Conservation (phyloP, 805 yeast genomes). For the Ogataea chonburiensis region DNA sequence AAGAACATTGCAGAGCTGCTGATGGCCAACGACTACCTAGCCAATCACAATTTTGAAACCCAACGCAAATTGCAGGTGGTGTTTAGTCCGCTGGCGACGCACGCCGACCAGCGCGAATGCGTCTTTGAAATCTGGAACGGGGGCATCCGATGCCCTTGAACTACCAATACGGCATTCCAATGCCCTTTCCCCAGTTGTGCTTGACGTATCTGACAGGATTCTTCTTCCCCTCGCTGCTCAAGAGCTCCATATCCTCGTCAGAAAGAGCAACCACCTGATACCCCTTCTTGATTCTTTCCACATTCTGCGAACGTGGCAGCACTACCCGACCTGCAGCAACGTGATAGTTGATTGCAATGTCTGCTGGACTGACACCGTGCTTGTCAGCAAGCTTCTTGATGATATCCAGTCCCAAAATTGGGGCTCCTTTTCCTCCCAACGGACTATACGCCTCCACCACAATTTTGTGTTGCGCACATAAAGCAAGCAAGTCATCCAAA, state of each 20-base stretch:
- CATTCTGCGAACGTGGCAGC: constrained; percentile 70
- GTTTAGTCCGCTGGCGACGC: constrained; percentile 29
- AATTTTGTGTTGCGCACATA: constrained; percentile 38
- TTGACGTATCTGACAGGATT: constrained; percentile 34
- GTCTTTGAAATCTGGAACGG: constrained; percentile 39
- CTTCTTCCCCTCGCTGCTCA: constrained; percentile 32
- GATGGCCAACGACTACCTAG: constrained; percentile 31
- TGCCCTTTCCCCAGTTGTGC: constrained; percentile 33
- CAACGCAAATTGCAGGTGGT: constrained; percentile 30
- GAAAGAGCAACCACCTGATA: constrained; percentile 37
- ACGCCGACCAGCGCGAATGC: constrained; percentile 18
- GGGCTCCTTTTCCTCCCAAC: constrained; percentile 65
- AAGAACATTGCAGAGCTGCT: constrained; percentile 25
- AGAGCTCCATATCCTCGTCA: constrained; percentile 35
- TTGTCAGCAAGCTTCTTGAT: constrained; percentile 55
- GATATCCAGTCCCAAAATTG: constrained; percentile 51
- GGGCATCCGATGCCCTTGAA: constrained; percentile 30
- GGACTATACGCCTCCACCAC: constrained; percentile 58
- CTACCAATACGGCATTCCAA: constrained; percentile 37
- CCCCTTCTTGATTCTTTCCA: constrained; percentile 54
- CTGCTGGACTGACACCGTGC: constrained; percentile 51
- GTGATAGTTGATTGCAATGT: constrained; percentile 62
- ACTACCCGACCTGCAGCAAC: constrained; percentile 59
- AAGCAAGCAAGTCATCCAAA: constrained; percentile 41
- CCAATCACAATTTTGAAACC: constrained; percentile 34